Conservation (phyloP, 129 eudicot genomes). For the Pseudognaphalium luteoalbum region DNA sequence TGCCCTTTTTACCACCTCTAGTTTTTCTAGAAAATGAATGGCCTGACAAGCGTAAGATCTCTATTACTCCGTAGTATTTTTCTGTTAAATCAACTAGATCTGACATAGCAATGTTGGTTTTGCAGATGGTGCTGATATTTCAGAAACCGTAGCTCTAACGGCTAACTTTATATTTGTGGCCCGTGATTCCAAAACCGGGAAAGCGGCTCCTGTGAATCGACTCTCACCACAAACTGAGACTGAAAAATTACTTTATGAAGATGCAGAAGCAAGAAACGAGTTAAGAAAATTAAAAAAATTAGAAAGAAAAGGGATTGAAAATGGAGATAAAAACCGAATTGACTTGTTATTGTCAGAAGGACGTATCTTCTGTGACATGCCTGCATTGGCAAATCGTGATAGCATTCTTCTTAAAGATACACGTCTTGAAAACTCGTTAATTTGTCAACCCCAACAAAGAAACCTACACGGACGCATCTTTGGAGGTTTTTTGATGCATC, state of each 20-base stretch:
- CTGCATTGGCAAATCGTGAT: conserved; percentile 92
- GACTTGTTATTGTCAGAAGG: conserved; percentile 77
- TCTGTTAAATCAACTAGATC: conserved; percentile 15
- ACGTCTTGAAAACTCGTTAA: conserved; percentile 77
- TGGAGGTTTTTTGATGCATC: conserved; percentile 97
- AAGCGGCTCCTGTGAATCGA: conserved; percentile 94
- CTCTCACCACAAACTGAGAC: conserved; percentile 77
- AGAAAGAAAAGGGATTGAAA: conserved; percentile 52
- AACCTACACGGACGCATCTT: conserved; percentile 92
- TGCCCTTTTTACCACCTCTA: not conserved
- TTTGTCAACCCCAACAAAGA: conserved; percentile 97
- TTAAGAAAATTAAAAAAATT: conserved; percentile 53
- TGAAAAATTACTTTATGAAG: conserved; percentile 69
- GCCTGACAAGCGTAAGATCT: not conserved
- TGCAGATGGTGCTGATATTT: conserved; percentile 43
- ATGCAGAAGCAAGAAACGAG: conserved; percentile 75
- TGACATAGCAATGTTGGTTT: conserved; percentile 22
- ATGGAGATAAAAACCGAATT: conserved; percentile 51
- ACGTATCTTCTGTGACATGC: conserved; percentile 93
- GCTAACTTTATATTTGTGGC: conserved; percentile 98
- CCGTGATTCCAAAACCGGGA: conserved; percentile 88
- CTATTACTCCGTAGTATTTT: conserved; percentile 4
- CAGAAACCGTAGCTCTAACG: conserved; percentile 67
- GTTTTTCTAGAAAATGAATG: not conserved
- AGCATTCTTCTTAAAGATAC: conserved; percentile 92